phyloP scores from a whole-genome alignment of 1,139 yeast species.

The Yarrowia galli region DNA sequence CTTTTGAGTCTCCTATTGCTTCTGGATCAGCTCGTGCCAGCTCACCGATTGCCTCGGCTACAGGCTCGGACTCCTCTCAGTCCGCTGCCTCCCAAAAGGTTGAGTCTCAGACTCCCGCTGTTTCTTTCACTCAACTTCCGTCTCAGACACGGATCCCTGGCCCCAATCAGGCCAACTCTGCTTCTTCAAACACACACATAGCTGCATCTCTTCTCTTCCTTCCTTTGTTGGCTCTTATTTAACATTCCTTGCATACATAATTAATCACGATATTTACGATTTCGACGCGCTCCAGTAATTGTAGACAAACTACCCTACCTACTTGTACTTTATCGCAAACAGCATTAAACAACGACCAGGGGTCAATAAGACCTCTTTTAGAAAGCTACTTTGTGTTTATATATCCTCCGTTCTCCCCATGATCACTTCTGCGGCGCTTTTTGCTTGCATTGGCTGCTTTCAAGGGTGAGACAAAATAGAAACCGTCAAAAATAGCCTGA shows the following conservation, averaged over 20 bases:
- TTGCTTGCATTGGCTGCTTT: constrained; percentile 1
- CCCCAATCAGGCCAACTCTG: constrained; percentile 21
- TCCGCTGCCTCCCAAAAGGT: constrained; percentile 1
- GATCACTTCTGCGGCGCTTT: not conserved
- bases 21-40: not conserved
- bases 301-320: too few species aligned
- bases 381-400: not conserved
- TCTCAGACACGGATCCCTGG: not conserved
- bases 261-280: constrained; percentile 17
- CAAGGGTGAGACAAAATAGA: not conserved
- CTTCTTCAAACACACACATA: not conserved
- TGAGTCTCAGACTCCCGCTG: constrained; percentile 19
- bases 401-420: not conserved
- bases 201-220: constrained; percentile 24
- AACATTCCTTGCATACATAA: constrained; percentile 13
- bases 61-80: not conserved
- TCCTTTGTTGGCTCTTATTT: constrained; percentile 24
- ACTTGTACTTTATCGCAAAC: not conserved
- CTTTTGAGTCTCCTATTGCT: not conserved
- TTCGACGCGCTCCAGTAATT: not conserved
- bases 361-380: too few species aligned
- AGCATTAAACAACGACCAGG: not conserved
- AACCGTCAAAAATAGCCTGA: constrained; percentile 9
- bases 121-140: constrained; percentile 3
- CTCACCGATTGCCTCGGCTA: not conserved